These are phyloP conservation scores for Pleurotus citrinopileatus DNA, from an alignment of 768 basidiomycete species.

Conservation along the genomic window DNA sequence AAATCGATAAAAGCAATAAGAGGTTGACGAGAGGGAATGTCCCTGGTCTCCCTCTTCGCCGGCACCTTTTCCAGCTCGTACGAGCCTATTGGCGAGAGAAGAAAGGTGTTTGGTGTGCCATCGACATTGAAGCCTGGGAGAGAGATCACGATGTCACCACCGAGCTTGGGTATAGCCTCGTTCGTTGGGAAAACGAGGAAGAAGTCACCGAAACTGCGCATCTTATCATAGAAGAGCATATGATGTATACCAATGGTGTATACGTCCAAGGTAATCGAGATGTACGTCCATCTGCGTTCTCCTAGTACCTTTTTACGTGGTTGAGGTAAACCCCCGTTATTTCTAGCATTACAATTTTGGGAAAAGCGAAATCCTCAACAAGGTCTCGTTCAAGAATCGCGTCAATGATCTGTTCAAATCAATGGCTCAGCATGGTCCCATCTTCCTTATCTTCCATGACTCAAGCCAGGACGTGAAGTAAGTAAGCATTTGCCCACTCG, in stretches of 20 bases:
- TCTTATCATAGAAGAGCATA: conserved; percentile 62
- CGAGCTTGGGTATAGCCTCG: conserved; percentile 76
- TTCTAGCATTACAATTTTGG: conserved; percentile 68
- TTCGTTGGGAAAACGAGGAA: conserved; percentile 53
- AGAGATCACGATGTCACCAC: conserved; percentile 67
- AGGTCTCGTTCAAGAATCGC: conserved; percentile 45
- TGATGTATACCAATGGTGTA: conserved; percentile 50
- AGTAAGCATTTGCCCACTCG: conserved; percentile 9
- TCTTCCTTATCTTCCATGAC: conserved; percentile 84
- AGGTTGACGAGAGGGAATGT: conserved; percentile 60
- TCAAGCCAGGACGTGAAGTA: conserved; percentile 75
- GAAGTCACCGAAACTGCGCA: conserved; percentile 53
- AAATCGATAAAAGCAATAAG: conserved; percentile 80
- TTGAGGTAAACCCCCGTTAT: not conserved
- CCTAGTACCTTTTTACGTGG: not conserved
- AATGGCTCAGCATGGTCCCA: conserved; percentile 45
- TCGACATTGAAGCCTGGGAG: conserved; percentile 89
- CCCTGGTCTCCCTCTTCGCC: conserved; percentile 49
- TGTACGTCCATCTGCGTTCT: conserved; percentile 31
- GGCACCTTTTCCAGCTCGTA: conserved; percentile 65
- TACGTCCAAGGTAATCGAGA: conserved; percentile 65
- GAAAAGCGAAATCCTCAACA: conserved; percentile 50
- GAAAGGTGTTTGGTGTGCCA: conserved; percentile 68
- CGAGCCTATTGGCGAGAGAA: conserved; percentile 62
- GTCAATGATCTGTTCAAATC: conserved; percentile 44